Evolutionary conservation across 306 rosid species (phyloP), one percentile per base, ranked within the genome.

Genomic region (Fragaria ananassa): DNA sequence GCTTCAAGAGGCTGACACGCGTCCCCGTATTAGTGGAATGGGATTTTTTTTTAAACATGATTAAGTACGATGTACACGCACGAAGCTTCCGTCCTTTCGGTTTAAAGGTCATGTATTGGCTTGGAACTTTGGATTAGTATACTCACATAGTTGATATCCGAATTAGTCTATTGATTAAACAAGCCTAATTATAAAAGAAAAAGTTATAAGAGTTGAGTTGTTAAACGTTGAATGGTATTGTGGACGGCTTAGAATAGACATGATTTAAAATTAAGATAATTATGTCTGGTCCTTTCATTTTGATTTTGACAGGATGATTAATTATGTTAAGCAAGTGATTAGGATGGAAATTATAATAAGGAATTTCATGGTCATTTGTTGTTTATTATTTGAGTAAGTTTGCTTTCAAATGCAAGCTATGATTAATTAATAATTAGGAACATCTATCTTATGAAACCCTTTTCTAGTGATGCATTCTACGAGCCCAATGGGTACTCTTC

Each of bases 171-270:
- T 65, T 18, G 23, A 67, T 67, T 41, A 50, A 79, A 61, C 21
- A 73, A 68, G 63, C 76, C 51, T 13, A 77, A 63, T 15, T 83
- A 53, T 70, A 17, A 15, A 15, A 29, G 79, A 44, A 6, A 61
- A 29, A 45, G 25, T 4, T 12, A 66, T 58, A 76, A 82, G 61
- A 62, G 77, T 57, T 66, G 60, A 8, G 51, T 80, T 72, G 73
- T 8, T 80, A 81, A 81, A 79, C 74, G 84, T 17, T 0, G 89
- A 80, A 74, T 68, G 71, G 85, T 45, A 39, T 72, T 64, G 76
- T 84, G 84, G 86, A 45, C 74, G 87, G 88, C 76, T 77, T 4
- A 35, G 18, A 23, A 9, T 39, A n/a, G 77, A 45, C 35, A 65
- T 37, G 35, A 29, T 70, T 62, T 39, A 6, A 37, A 37, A 37